These are phyloP conservation scores for Cupressus sempervirens DNA, from an alignment of 75 land plant species.

Conservation along the genomic window DNA sequence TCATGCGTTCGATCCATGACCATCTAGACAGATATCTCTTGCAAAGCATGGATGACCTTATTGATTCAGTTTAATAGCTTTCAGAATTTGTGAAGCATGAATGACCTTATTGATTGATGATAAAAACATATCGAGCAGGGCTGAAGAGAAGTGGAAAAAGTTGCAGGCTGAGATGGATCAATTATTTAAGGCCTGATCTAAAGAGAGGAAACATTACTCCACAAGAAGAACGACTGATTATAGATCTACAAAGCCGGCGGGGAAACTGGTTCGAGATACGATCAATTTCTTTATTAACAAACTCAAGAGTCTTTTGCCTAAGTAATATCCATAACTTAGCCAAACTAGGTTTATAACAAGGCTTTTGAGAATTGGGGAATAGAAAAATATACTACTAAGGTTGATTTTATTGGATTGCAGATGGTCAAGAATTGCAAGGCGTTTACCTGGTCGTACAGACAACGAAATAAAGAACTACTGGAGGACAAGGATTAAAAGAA, in stretches of 20 bases:
- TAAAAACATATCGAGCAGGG: background rate
- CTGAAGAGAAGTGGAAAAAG: slow-evolving; percentile 20
- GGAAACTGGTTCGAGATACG: slow-evolving; percentile 16
- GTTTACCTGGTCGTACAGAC: background rate
- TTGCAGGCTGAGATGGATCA: slow-evolving; percentile 19
- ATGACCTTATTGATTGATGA: too few relatives aligned
- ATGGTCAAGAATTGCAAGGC: background rate
- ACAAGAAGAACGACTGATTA: slow-evolving; percentile 16
- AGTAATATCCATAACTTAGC: background rate
- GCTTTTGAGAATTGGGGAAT: background rate
- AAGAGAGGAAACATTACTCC: slow-evolving; percentile 18
- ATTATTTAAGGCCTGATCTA: slow-evolving; percentile 21
- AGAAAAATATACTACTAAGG: background rate
- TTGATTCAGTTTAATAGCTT: too few relatives aligned
- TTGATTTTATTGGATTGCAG: background rate
- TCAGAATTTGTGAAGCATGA: background rate
- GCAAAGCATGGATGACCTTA: too few relatives aligned
- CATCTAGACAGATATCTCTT: background rate
- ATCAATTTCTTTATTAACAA: background rate
- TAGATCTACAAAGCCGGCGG: slow-evolving; percentile 17
- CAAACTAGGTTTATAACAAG: background rate
- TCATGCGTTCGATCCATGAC: background rate
- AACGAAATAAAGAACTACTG: background rate
- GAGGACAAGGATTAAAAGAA: background rate
- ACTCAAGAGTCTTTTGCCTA: too few relatives aligned